Evolutionary conservation across 495 filamentous ascomycete genomes (phyloP).

Genomic region (Pseudevernia furfuracea): DNA sequence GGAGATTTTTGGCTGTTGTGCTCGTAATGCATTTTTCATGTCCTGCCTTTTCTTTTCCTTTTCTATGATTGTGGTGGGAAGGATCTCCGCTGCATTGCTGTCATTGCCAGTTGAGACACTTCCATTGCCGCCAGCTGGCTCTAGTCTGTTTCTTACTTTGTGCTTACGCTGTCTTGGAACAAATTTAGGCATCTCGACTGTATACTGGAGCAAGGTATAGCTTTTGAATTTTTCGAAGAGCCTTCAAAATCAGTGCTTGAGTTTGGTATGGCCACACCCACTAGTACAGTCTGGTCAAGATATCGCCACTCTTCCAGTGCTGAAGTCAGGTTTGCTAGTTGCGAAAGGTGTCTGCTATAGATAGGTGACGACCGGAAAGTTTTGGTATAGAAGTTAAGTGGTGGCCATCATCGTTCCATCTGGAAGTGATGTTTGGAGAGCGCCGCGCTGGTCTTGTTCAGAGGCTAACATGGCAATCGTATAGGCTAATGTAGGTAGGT

Average conservation of each 20-base stretch:
- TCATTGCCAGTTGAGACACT: constrained; percentile 41
- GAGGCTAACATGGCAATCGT: not conserved
- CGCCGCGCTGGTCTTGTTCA: not conserved
- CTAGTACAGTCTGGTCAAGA: not conserved
- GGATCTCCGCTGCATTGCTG: constrained; percentile 63
- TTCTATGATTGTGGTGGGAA: constrained; percentile 57
- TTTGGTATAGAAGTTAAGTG: not conserved
- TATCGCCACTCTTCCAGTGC: not conserved
- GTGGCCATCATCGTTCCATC: not conserved
- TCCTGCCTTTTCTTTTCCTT: constrained; percentile 61
- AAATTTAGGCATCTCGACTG: constrained; percentile 59
- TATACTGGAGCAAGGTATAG: not conserved
- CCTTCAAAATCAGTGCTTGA: not conserved
- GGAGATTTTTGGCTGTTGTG: constrained; percentile 63
- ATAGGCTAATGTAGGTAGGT: not conserved
- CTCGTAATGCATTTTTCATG: constrained; percentile 54
- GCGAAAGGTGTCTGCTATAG: not conserved
- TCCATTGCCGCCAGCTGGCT: constrained; percentile 37
- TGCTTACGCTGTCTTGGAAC: constrained; percentile 76
- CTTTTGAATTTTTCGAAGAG: not conserved
- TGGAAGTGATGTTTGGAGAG: not conserved
- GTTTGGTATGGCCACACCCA: not conserved
- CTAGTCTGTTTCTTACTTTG: constrained; percentile 49
- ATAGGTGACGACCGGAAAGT: not conserved
- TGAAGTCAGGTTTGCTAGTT: too few relatives aligned